These are phyloP conservation scores for Flaveria floridana DNA, from an alignment of 140 eudicot species.

Conservation along the genomic window DNA sequence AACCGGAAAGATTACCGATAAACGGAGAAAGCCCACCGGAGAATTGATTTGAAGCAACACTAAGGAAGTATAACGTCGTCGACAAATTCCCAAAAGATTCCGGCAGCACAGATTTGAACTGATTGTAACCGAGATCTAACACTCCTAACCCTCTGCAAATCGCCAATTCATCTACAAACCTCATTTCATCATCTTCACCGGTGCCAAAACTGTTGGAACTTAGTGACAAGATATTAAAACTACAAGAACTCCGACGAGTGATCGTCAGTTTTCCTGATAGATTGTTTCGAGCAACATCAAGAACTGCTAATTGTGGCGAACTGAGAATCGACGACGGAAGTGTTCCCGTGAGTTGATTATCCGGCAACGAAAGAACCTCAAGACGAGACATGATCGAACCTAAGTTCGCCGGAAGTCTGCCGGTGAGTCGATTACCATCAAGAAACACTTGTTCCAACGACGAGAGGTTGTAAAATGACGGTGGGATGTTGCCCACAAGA, in stretches of 20 bases:
- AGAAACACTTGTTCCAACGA: constrained; percentile 25
- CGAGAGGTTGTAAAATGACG: constrained; percentile 37
- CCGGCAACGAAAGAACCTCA: constrained; percentile 3
- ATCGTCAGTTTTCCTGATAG: constrained; percentile 28
- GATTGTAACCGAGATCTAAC: constrained; percentile 30
- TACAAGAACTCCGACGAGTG: constrained; percentile 17
- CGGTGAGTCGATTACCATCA: constrained; percentile 28
- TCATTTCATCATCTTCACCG: constrained; percentile 30
- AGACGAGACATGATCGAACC: constrained; percentile 24
- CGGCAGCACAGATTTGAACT: constrained; percentile 34
- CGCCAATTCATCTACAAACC: constrained; percentile 26
- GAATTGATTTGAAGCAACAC: constrained; percentile 24
- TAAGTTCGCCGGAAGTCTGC: constrained; percentile 33
- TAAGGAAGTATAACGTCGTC: not conserved
- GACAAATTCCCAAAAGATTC: constrained; percentile 36
- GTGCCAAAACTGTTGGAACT: constrained; percentile 37
- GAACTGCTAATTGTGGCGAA: constrained; percentile 13
- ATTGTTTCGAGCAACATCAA: constrained; percentile 36
- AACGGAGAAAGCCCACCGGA: constrained; percentile 37
- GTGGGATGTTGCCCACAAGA: constrained; percentile 38
- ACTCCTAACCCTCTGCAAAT: constrained; percentile 27
- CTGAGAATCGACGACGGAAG: constrained; percentile 40
- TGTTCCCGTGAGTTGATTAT: constrained; percentile 36
- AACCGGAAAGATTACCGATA: constrained; percentile 26
- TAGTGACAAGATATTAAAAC: constrained; percentile 20